Base-by-base conservation (phyloP, 768 basidiomycete genomes). In the Russula foetens region DNA sequence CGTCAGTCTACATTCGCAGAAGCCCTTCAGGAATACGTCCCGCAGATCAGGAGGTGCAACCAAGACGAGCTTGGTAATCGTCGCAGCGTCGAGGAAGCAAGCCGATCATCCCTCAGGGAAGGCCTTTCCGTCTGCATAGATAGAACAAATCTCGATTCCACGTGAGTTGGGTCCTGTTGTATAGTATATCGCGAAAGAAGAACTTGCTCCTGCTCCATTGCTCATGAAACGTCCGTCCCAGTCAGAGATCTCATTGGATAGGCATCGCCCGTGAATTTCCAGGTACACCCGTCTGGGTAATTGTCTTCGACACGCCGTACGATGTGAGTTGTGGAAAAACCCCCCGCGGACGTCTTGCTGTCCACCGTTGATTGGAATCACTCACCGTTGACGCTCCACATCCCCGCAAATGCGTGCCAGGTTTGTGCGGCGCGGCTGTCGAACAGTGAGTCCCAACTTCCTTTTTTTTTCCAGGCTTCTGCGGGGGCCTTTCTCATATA, bases 101-200 rank as follows among this genome's bases (percentile, higher is more conserved):
- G 82, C 6, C 72, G 82, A 59, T 64, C 73, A 24, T 75, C 77
- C 7, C 76, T 91, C 53, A 63, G 67, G 48, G 71, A 77, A 63
- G 86, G 87, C n/a, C 70, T 75, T 50, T 91, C 86, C n/a, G 85
- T 85, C 17, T 88, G 86, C 70, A 80, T 91, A 46, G 90, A 91
- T 69, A 80, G 90, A 62, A 87, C 87, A 26, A 91, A 92, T 73
- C 79, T 90, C 64, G 81, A 90, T 69, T 75, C 77, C 56, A 68
- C 69, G 88, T 90, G 60, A 69, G 71, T 62, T 28, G 29, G 35
- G 8, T n/a, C n/a, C n/a, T n/a, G n/a, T n/a, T n/a, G n/a, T 45
- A 53, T 50, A 21, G 21, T 21, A 33, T 31, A n/a, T n/a, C n/a
- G n/a, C n/a, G n/a, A n/a, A n/a, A 35, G 46, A 46, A 24, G 53